Evolutionary conservation across 2,329 filamentous ascomycete genomes (phyloP), one percentile per base, ranked within the genome.

Genomic region (Emmonsiellopsis sp.): DNA sequence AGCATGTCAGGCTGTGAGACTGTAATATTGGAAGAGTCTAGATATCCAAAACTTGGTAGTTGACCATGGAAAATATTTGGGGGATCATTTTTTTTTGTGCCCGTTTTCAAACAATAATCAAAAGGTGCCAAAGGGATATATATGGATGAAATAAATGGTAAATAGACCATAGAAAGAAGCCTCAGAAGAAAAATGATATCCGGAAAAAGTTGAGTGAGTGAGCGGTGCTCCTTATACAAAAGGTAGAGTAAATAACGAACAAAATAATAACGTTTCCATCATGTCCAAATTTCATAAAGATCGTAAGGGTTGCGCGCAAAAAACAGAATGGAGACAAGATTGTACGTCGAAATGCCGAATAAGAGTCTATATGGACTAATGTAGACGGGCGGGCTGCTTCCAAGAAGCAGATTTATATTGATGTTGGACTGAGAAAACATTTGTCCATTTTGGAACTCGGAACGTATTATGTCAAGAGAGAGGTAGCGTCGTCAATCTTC

Each of bases 401-500:
- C 37, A 6, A 31, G 16, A 40, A 41, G 10, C 16, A 30, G 6
- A 26, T 26, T 26, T 2, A 26, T n/a, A n/a, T n/a, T n/a, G n/a
- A 26, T 26, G 20, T n/a, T 2, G 9, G 32, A 5, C 44, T 10
- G 15, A 3, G 35, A 13, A 15, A 13, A 7, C 32, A 6, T 6
- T 5, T 10, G 15, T 32, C 16, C 11, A 13, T 8, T n/a, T 16
- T 15, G 10, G 13, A 15, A 8, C 1, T 49, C 15, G 11, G 13
- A 38, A 30, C 2, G 20, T 7, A 42, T 31, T n/a, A 44, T 11
- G 32, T 35, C 11, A 51, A 15, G 16, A 43, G 40, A 26, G 20
- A 32, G 6, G 63, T 65, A 15, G 64, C 67, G n/a, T 63, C 63
- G 31, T 62, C 57, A 41, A 71, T 63, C 43, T 67, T 67, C 47